Percentiles rank a stretch among this genome's conserved stretches.
Conservation (phyloP, 2,329 filamentous ascomycete species). For the Talaromyces sp. region DNA sequence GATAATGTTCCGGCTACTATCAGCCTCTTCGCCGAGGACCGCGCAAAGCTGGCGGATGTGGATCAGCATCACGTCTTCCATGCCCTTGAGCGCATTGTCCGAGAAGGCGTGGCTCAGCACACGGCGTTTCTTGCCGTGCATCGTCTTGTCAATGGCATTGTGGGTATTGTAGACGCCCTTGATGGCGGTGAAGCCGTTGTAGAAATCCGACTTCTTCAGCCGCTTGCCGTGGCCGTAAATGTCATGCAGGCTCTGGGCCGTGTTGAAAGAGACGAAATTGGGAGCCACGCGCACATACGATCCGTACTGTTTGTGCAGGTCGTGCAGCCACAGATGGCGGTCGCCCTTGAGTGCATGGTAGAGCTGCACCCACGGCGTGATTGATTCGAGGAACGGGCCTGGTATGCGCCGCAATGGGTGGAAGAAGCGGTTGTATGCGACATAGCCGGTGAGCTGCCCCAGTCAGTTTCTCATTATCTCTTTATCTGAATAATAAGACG, state of each 20-base stretch:
- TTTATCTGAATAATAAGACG: neutral
- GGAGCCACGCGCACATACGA: conserved; percentile 69
- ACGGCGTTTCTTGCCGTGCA: conserved; percentile 66
- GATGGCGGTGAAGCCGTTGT: conserved; percentile 67
- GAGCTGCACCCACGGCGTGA: conserved; percentile 53
- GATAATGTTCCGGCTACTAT: conserved; percentile 12
- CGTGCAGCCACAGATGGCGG: conserved; percentile 68
- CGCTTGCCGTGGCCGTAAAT: conserved; percentile 39
- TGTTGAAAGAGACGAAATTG: conserved; percentile 74
- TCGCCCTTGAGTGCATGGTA: conserved; percentile 73
- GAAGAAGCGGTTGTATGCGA: conserved; percentile 31
- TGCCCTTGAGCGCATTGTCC: conserved; percentile 61
- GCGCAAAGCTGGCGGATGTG: conserved; percentile 64
- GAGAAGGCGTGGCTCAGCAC: conserved; percentile 70
- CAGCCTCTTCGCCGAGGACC: conserved; percentile 19
- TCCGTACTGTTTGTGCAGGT: conserved; percentile 68
- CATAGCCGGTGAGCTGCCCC: conserved; percentile 23
- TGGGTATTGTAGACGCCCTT: conserved; percentile 64
- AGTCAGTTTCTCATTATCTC: neutral
- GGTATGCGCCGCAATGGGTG: conserved; percentile 30
- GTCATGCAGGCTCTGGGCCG: conserved; percentile 51
- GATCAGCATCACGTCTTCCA: conserved; percentile 62
- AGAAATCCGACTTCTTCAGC: conserved; percentile 63
- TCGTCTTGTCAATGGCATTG: conserved; percentile 63
- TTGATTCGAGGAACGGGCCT: conserved; percentile 26